Percentiles rank a stretch among this genome's conserved stretches.
Evolutionary conservation across 257 asterid genomes (phyloP).

Genomic region (Solanum ossicruentum): DNA sequence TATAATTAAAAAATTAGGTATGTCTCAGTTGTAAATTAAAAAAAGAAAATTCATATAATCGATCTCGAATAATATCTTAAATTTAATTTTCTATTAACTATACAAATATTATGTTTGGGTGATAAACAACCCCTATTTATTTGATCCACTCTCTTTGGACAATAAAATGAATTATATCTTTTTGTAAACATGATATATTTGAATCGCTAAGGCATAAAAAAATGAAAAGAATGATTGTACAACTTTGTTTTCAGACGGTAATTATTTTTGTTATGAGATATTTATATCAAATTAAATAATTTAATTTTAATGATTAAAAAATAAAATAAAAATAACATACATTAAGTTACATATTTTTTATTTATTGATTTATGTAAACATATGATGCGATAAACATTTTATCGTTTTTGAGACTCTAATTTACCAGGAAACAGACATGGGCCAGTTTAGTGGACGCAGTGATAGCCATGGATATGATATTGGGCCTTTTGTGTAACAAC

Average conservation of each 20-base stretch:
- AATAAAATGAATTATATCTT: neutral
- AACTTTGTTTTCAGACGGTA: too few relatives aligned
- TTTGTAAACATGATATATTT: neutral
- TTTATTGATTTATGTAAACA: too few relatives aligned
- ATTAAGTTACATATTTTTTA: too few relatives aligned
- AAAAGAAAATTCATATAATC: neutral
- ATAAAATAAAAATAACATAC: too few relatives aligned
- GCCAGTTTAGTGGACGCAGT: neutral
- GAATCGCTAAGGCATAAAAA: neutral
- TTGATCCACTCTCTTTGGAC: neutral
- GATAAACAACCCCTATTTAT: neutral
- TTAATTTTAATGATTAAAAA: neutral
- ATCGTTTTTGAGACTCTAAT: too few relatives aligned
- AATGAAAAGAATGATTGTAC: neutral
- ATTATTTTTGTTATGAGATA: neutral
- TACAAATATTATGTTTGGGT: neutral
- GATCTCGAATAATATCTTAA: neutral
- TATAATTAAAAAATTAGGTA: neutral
- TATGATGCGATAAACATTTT: too few relatives aligned
- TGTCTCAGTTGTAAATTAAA: neutral
- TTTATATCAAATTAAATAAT: neutral
- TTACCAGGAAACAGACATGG: neutral
- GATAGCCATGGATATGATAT: neutral
- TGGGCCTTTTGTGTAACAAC: neutral
- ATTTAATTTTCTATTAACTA: neutral